Conservation (phyloP, 176 grass and related monocot species). For the Lolium perenne region DNA sequence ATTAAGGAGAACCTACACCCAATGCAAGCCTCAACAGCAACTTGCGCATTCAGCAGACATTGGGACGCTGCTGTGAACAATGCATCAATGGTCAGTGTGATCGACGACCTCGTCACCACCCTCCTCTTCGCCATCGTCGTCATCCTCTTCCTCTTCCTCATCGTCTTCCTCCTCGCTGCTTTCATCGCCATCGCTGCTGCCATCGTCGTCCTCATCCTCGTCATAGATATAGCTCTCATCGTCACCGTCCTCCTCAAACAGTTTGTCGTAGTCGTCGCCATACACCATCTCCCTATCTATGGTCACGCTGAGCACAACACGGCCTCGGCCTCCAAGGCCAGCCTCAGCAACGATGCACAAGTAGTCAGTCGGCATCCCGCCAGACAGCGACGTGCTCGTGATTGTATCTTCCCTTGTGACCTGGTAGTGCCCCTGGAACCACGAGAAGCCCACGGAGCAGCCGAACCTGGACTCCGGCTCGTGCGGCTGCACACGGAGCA, state of each 20-base stretch:
- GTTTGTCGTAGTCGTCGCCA: not conserved
- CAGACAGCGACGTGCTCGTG: conserved; percentile 16
- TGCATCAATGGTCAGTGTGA: too few relatives aligned
- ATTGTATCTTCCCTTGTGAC: not conserved
- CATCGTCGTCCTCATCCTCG: not conserved
- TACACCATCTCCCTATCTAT: not conserved
- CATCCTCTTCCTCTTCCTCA: not conserved
- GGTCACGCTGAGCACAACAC: conserved; percentile 10
- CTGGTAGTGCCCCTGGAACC: conserved; percentile 26
- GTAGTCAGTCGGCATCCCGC: conserved; percentile 8
- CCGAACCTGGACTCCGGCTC: not conserved
- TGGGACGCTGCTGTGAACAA: too few relatives aligned
- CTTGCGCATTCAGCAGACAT: too few relatives aligned
- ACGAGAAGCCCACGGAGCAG: conserved; percentile 42
- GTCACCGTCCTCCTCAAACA: not conserved
- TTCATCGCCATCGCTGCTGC: not conserved
- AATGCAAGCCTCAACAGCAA: too few relatives aligned
- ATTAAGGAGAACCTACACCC: too few relatives aligned
- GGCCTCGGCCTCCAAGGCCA: not conserved
- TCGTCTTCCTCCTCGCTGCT: not conserved
- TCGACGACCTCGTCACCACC: not conserved
- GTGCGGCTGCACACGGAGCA: not conserved
- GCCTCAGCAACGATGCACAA: conserved; percentile 30
- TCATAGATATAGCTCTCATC: not conserved
- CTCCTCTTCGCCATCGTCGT: not conserved